Base-by-base conservation (phyloP, 108 stramenopile genomes). In the Parmales sp. region DNA sequence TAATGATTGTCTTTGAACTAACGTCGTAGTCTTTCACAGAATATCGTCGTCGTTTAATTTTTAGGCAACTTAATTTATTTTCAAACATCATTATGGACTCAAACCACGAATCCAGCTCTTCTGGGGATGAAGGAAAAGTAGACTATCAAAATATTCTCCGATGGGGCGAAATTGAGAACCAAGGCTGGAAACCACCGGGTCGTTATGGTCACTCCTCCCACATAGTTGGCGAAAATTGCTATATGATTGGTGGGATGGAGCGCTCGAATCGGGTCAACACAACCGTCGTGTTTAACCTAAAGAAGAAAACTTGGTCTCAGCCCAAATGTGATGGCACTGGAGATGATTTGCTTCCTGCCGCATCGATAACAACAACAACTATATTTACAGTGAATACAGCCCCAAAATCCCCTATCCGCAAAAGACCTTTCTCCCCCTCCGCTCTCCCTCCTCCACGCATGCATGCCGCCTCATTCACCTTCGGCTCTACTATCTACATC, bases 121-220 rank as follows among this genome's bases (percentile, higher is more conserved):
- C n/a, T n/a, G n/a, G n/a, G n/a, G n/a, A n/a, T n/a, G n/a, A n/a
- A n/a, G n/a, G n/a, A n/a, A n/a, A n/a, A n/a, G n/a, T n/a, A n/a
- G n/a, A n/a, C n/a, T n/a, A n/a, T n/a, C n/a, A n/a, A n/a, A 60
- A 60, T 4, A 60, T 60, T 16, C 54, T 60, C 4, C 54, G 54
- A 28, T 60, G 54, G 54, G 54, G 54, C 54, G 36, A 60, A 11
- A 16, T 60, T 3, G 11, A 9, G 1, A 31, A 13, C 13, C 31
- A 60, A 2, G 36, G 31, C 54, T 31, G 13, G 13, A 31, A 28
- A 5, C 54, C 54, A 6, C 36, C 54, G 1, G 13, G n/a, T 16
- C 54, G 54, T 2, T 3, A 25, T 60, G 54, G 54, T 3, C 54
- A 60, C 23, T 25, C 22, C 16, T 31, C 28, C 2, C 7, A 1